These are phyloP conservation scores for Acanthamoeba culbertsoni DNA, from an alignment of 208 protist genomes.

Conservation along the genomic window DNA sequence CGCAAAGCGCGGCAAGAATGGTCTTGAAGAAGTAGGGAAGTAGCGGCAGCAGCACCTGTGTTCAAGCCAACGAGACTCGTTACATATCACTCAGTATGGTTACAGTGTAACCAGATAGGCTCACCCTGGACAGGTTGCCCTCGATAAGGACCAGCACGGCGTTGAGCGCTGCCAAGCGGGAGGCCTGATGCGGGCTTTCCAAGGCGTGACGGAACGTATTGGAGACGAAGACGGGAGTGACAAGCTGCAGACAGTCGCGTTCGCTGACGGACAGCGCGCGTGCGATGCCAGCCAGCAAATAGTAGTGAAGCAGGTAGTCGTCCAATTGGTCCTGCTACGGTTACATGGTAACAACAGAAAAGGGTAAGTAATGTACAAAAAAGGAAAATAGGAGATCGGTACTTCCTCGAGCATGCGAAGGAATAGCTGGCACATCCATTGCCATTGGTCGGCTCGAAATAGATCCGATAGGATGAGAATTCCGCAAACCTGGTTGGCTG, in stretches of 20 bases:
- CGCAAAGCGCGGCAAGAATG: background rate
- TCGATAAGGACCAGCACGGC: background rate
- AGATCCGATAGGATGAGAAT: slow-evolving; percentile 17
- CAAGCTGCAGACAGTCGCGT: background rate
- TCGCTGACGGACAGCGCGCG: background rate
- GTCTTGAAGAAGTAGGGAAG: background rate
- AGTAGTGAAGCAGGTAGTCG: background rate
- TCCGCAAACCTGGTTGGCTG: background rate
- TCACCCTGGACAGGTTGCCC: background rate
- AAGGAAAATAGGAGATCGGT: no score
- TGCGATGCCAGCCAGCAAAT: background rate
- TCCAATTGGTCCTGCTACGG: background rate
- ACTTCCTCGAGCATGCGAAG: slow-evolving; percentile 1
- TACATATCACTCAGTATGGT: no score
- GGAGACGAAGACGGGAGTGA: background rate
- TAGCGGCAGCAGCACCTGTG: background rate
- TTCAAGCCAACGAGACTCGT: background rate
- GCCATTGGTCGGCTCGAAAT: background rate
- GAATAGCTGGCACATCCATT: slow-evolving; percentile 34
- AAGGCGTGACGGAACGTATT: slow-evolving; percentile 25
- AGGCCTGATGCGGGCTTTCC: background rate
- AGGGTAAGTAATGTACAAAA: no score
- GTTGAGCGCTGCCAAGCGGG: background rate
- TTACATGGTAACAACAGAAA: background rate
- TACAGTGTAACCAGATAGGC: no score